These are phyloP conservation scores for Ilex asprella DNA, from an alignment of 257 asterid species.

Conservation along the genomic window DNA sequence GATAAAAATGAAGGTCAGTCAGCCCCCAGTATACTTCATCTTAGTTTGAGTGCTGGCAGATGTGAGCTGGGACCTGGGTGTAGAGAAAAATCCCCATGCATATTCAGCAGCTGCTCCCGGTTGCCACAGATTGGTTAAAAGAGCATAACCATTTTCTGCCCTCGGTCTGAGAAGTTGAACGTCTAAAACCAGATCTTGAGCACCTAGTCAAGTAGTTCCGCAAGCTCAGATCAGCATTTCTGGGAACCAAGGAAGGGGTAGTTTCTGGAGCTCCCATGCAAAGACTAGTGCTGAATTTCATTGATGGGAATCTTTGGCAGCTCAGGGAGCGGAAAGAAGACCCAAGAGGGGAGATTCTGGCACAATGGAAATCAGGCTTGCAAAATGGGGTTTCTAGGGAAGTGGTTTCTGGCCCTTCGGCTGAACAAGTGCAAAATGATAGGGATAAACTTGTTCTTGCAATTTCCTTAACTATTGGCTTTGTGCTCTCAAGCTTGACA, in stretches of 20 bases:
- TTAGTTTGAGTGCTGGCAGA: no score
- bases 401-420: conserved; percentile 35
- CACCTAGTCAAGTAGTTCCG: conserved; percentile 33
- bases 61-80: not conserved
- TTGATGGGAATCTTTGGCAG: conserved; percentile 49
- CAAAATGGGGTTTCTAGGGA: conserved; percentile 58
- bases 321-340: conserved; percentile 64
- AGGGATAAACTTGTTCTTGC: conserved; percentile 46
- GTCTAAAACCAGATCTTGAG: conserved; percentile 47
- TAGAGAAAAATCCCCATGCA: conserved; percentile 5
- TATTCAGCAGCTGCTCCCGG: conserved; percentile 45
- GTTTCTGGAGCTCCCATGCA: conserved; percentile 64
- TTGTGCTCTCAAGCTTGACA: conserved; percentile 47
- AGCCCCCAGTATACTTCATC: no score
- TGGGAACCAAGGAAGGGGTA: conserved; percentile 45
- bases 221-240: conserved; percentile 15
- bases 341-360: conserved; percentile 37
- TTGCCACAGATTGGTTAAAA: conserved; percentile 42
- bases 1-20: no score
- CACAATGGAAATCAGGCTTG: conserved; percentile 41
- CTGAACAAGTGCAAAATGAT: conserved; percentile 58
- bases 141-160: conserved; percentile 68
- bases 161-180: conserved; percentile 48
- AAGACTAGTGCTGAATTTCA: conserved; percentile 39
- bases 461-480: conserved; percentile 39